Base-by-base conservation (phyloP, 163 green algal species). In the Scenedesmus sp. region DNA sequence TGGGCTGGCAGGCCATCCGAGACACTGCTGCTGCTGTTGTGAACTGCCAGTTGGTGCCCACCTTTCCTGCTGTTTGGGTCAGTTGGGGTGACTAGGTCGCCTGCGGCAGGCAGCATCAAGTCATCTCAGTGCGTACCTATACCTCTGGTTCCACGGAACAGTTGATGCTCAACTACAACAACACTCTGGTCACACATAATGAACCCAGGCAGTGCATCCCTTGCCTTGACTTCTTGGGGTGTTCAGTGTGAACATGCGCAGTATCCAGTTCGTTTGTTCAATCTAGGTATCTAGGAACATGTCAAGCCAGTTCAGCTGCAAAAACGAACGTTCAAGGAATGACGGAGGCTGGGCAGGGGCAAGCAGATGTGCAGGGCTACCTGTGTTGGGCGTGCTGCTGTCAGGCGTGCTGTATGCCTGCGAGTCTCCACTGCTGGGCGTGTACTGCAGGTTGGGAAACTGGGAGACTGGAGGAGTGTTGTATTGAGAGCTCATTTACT, bases 401-500 rank as follows among this genome's bases (percentile, higher is more conserved):
- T 79, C 70, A 16, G 70, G 81, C 6, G 81, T 59, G 55, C 81
- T 86, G 34, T 66, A 66, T 64, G 81, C 81, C 34, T 62, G 81
- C 81, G 67, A 83, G 34, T 60, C 86, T 59, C 52, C 87, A 55
- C 87, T 91, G 87, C 70, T 91, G n/a, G 87, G 73, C 18, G 87
- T 91, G 84, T 89, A 89, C 34, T 81, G 60, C 60, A 89, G 34
- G 4, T 54, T 89, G 12, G 76, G 46, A 26, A 84, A 59, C 34
- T 84, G 46, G 12, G 76, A 84, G 10, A 56, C 46, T n/a, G 76
- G 76, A 60, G 76, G 76, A 15, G 76, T 84, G 76, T 23, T 84
- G 34, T 84, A 23, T 34, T 84, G 76, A 10, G 34, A 56, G 46
- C 76, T 84, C 83, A 79, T 79, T 79, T 79, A 79, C 5, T 52